Evolutionary conservation across 306 rosid species (phyloP).

Genomic region (Pyrus betulifolia): DNA sequence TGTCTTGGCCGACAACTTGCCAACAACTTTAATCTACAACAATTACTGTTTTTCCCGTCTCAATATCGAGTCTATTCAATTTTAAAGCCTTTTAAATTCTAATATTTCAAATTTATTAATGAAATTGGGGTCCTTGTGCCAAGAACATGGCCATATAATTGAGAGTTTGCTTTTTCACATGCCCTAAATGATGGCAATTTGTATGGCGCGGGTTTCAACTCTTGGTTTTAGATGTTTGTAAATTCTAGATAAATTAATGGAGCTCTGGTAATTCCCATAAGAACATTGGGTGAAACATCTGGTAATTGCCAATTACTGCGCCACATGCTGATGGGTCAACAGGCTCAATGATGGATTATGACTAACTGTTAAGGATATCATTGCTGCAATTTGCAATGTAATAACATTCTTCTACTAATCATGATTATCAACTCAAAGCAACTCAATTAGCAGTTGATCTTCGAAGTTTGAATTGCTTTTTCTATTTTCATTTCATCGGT

Average conservation of each 20-base stretch:
- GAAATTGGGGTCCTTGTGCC: not conserved
- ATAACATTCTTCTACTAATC: not conserved
- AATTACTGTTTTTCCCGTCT: too few relatives aligned
- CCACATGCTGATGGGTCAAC: slow-evolving; percentile 1
- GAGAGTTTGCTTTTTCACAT: not conserved
- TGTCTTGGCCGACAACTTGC: too few relatives aligned
- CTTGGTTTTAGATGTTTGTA: not conserved
- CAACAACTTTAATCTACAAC: too few relatives aligned
- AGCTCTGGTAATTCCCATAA: not conserved
- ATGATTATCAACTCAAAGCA: not conserved
- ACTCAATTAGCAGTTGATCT: not conserved
- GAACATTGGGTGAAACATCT: not conserved
- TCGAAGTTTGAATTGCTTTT: not conserved
- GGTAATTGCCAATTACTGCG: not conserved
- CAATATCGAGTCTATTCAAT: too few relatives aligned
- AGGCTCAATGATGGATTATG: not conserved
- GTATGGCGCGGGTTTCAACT: not conserved
- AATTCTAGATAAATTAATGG: not conserved
- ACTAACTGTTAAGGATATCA: not conserved
- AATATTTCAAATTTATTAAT: not conserved
- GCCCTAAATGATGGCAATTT: not conserved
- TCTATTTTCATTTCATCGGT: not conserved
- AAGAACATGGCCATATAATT: not conserved
- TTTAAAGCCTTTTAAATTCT: not conserved
- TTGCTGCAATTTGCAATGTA: not conserved